Evolutionary conservation across 2,329 filamentous ascomycete species (phyloP).

Genomic region (Septoria petroselini): DNA sequence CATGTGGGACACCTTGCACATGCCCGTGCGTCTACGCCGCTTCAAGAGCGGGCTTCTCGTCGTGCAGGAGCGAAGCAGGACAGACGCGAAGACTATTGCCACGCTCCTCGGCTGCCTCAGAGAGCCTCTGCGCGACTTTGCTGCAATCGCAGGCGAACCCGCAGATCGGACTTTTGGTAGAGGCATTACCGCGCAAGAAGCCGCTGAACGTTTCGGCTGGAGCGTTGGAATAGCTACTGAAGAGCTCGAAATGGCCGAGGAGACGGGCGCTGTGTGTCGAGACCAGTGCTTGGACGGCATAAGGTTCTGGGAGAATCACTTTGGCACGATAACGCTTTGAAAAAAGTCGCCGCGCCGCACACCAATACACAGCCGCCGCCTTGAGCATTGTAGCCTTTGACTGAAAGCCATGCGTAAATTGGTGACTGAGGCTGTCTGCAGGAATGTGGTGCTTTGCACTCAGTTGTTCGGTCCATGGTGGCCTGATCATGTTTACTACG

Average conservation of each 20-base stretch:
- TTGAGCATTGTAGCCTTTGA: too few relatives aligned
- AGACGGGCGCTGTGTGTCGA: conserved; percentile 79
- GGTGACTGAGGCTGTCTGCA: too few relatives aligned
- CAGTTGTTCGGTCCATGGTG: too few relatives aligned
- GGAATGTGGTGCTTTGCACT: too few relatives aligned
- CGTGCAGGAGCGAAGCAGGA: conserved; percentile 82
- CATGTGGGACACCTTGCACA: conserved; percentile 80
- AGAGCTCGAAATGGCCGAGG: conserved; percentile 96
- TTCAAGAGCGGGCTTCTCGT: conserved; percentile 95
- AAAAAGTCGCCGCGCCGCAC: neutral
- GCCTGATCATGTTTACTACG: too few relatives aligned
- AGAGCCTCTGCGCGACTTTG: conserved; percentile 42
- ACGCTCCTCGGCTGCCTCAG: conserved; percentile 74
- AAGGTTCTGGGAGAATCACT: conserved; percentile 82
- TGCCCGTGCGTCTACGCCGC: conserved; percentile 80
- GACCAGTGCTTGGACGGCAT: conserved; percentile 90
- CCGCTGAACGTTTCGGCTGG: conserved; percentile 89
- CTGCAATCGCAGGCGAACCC: conserved; percentile 60
- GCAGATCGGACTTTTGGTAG: conserved; percentile 75
- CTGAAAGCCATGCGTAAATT: too few relatives aligned
- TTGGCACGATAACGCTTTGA: conserved; percentile 14
- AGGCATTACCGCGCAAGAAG: conserved; percentile 85
- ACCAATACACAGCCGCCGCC: too few relatives aligned
- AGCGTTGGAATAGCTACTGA: conserved; percentile 94
- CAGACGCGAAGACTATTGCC: conserved; percentile 82